Conservation (phyloP, 139 green algal genomes). For the Auxenochlorella protothecoides region DNA sequence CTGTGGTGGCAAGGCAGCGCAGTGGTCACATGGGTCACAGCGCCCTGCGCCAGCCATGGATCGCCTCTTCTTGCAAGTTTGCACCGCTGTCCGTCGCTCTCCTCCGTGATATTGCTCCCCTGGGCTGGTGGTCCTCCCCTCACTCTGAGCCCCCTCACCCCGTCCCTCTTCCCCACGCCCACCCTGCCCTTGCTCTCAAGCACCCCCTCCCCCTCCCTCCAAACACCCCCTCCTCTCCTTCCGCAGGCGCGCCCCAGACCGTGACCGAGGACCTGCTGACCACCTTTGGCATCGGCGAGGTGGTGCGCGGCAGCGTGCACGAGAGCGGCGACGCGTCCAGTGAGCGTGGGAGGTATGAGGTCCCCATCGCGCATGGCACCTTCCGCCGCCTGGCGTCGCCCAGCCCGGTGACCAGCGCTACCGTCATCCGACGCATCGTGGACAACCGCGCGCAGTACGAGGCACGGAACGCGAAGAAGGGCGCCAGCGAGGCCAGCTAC, state of each 20-base stretch:
- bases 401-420: slow-evolving; percentile 60
- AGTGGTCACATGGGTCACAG: too few species aligned
- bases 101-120: too few species aligned
- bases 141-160: too few species aligned
- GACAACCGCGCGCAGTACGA: slow-evolving; percentile 78
- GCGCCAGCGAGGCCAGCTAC: slow-evolving; percentile 28
- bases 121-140: too few species aligned
- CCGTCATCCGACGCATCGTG: slow-evolving; percentile 89
- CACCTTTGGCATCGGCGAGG: slow-evolving; percentile 92
- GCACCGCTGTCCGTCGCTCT: too few species aligned
- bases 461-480: slow-evolving; percentile 62
- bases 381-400: slow-evolving; percentile 52
- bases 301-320: slow-evolving; percentile 70
- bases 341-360: slow-evolving; percentile 22
- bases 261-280: slow-evolving; percentile 82
- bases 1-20: neutral
- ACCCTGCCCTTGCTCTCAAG: too few species aligned
- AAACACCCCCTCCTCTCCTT: too few species aligned
- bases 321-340: slow-evolving; percentile 33
- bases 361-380: slow-evolving; percentile 27
- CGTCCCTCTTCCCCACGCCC: too few species aligned
- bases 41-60: too few species aligned
- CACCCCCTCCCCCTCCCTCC: too few species aligned
- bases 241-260: slow-evolving; percentile 41
- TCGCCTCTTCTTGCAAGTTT: too few species aligned